Evolutionary conservation across 192 early-diverging fungal genomes (phyloP), one percentile per base, ranked within the genome.

Genomic region (Coemansia sp.): DNA sequence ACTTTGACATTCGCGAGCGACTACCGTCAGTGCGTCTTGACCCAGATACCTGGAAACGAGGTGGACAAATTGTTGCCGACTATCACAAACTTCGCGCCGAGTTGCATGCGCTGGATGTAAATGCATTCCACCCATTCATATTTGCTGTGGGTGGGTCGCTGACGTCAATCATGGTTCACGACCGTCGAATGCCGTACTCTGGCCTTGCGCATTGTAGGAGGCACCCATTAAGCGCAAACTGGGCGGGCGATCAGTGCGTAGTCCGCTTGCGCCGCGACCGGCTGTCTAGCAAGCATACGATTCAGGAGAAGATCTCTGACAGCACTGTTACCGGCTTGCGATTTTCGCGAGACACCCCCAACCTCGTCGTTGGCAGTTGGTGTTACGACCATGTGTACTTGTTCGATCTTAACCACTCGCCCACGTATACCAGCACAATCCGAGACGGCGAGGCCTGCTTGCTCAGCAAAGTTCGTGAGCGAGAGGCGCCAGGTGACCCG

Each of bases 121-220:
- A 90, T 60, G 58, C 72, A 38, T 72, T 85, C 22, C 63, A 81
- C 1, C 70, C 84, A 24, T 70, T 82, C 8, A 80, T 87, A 61
- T 88, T 91, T 79, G 89, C 85, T 11, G 82, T 89, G 18, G 90
- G 80, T 11, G 90, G 90, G 24, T 82, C 85, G 62, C 58, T 86
- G 46, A 74, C 76, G 24, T 84, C 76, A 3, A 79, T 84, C 31
- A 68, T 84, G 73, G 71, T 84, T 8, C 81, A 84, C 63, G 88
- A 89, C 64, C 79, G 85, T 18, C 73, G 88, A 29, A 84, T 87
- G 80, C 22, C 58, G 29, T 38, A 52, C 43, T 57, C 53, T n/a
- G 20, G 40, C 20, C 20, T 34, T 41, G n/a, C 18, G 5, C 49
- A 33, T 22, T 3, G 9, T n/a, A 57, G 11, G 29, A 27, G 12